Base-by-base conservation (phyloP, 495 filamentous ascomycete genomes). In the Talaromyces ruber region DNA sequence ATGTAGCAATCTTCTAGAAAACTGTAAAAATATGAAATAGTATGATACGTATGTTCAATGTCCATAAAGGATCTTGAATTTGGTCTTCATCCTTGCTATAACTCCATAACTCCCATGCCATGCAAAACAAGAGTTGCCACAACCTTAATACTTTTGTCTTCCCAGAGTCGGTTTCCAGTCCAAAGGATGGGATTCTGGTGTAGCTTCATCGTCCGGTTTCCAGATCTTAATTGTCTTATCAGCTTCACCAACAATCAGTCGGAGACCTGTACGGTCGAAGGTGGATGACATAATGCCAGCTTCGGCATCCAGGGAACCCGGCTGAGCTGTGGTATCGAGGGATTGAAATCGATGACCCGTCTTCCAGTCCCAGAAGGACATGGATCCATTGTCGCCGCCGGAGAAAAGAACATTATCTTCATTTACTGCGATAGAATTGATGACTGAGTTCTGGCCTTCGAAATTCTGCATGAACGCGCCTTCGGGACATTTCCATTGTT, bases 351-450 rank as follows among this genome's bases (percentile, higher is more conserved):
- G 81, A 68, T 98, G 84, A 0, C 95, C 95, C 3, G 92, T 91
- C 79, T 98, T 98, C 95, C 95, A 99, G 74, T 99, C 95, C 89
- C 92, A 99, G 81, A 99, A 98, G 66, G 85, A 88, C 82, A 98
- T 94, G 59, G 90, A 93, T 47, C 95, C 95, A 68, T 98, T 95
- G 65, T 99, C 95, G 54, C 89, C 93, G 11, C 95, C 95, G 11
- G 92, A 95, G 75, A 98, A 97, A 28, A 98, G 74, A 9, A 98
- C 90, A 67, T 96, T 92, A 69, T 97, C 91, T 63, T 96, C 90
- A 71, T 99, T 99, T 34, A 91, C 90, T 34, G 88, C 78, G n/a
- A 99, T 73, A 0, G 91, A 91, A 72, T 99, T 99, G 78, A 98
- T 94, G 72, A 99, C 91, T 52, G 91, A 83, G 66, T 97, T 97